These are phyloP conservation scores for Breviolum minutum DNA, from an alignment of 73 alveolate genomes.

Conservation along the genomic window DNA sequence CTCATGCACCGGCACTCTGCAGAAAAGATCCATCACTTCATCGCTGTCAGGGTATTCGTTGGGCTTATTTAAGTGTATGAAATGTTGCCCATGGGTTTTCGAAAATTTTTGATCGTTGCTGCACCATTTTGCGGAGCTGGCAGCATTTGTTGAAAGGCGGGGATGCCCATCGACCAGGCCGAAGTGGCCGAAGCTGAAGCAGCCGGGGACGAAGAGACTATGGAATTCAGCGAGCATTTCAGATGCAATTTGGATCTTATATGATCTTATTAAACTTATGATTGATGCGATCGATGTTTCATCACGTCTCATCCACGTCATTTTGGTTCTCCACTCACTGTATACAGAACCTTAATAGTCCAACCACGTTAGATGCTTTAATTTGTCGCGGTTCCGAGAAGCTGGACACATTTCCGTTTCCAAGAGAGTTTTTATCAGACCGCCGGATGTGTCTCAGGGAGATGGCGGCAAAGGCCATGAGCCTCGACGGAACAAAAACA, in stretches of 20 bases:
- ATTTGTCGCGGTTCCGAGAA: too few relatives aligned
- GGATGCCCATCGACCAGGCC: background rate
- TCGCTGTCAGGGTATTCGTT: too few relatives aligned
- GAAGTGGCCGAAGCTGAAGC: background rate
- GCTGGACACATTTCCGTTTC: too few relatives aligned
- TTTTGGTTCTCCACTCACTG: background rate
- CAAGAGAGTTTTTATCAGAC: background rate
- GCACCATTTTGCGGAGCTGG: background rate
- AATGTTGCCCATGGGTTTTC: background rate
- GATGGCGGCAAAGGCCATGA: slow-evolving; percentile 50
- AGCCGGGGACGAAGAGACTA: background rate
- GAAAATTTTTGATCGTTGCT: background rate
- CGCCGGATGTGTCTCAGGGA: slow-evolving; percentile 12
- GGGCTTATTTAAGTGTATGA: too few relatives aligned
- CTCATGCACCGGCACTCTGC: too few relatives aligned
- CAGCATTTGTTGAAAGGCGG: too few relatives aligned
- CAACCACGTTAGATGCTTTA: too few relatives aligned
- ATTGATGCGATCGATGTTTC: background rate
- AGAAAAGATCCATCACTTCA: too few relatives aligned
- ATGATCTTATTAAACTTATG: background rate
- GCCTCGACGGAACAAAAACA: background rate
- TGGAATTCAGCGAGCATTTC: slow-evolving; percentile 12
- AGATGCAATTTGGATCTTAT: background rate
- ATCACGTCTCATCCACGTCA: background rate
- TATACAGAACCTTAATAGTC: background rate